Evolutionary conservation across 108 stramenopile species (phyloP).

Genomic region (Skeletonema costatum): DNA sequence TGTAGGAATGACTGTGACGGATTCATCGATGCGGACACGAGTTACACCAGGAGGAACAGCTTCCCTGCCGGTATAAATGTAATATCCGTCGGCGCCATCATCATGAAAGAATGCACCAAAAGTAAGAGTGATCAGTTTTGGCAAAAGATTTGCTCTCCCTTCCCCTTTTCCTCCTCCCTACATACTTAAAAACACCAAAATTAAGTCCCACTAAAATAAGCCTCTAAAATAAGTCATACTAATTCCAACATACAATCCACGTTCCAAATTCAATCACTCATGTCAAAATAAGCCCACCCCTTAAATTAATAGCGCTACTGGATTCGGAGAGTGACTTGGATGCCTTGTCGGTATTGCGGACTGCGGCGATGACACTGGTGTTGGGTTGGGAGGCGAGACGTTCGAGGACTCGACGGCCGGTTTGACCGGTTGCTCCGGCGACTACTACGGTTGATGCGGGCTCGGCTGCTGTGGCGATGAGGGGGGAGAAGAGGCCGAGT

Average conservation of each 20-base stretch:
- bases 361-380: slow-evolving; percentile 63
- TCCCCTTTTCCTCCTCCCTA: too few relatives aligned
- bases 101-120: too few relatives aligned
- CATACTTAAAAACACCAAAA: too few relatives aligned
- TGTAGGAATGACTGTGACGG: too few relatives aligned
- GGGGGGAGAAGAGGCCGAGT: slow-evolving; percentile 5
- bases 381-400: slow-evolving; percentile 48
- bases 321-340: slow-evolving; percentile 54
- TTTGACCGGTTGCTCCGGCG: slow-evolving; percentile 86
- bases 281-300: not conserved
- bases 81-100: too few relatives aligned
- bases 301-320: slow-evolving; percentile 19
- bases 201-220: too few relatives aligned
- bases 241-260: not conserved
- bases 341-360: slow-evolving; percentile 80
- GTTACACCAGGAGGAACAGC: too few relatives aligned
- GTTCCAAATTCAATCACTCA: not conserved
- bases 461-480: not conserved
- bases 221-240: not conserved
- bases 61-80: too few relatives aligned
- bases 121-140: too few relatives aligned
- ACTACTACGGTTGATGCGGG: slow-evolving; percentile 60
- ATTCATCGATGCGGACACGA: too few relatives aligned
- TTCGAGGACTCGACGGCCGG: slow-evolving; percentile 77
- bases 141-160: too few relatives aligned